These are phyloP conservation scores for Rubia yunnanensis DNA, from an alignment of 257 asterid species.

Conservation along the genomic window DNA sequence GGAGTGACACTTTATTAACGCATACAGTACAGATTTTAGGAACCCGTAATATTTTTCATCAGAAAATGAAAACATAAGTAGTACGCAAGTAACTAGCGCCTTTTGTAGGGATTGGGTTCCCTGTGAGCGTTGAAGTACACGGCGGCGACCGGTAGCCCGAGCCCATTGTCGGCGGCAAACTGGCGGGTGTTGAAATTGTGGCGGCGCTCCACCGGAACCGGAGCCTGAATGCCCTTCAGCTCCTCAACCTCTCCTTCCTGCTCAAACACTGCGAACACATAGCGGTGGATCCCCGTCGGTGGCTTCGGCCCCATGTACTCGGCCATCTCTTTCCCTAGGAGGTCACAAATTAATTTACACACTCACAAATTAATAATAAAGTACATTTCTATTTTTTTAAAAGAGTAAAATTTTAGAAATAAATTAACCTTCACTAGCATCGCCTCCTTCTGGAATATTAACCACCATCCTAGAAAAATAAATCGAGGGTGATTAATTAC, in stretches of 20 bases:
- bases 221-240: neutral
- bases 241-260: constrained; percentile 27
- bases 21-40: no score
- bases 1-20: no score
- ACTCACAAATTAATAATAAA: neutral
- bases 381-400: no score
- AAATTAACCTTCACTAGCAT: constrained; percentile 26
- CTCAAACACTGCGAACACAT: constrained; percentile 29
- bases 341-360: neutral
- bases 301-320: constrained; percentile 40
- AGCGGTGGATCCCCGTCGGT: constrained; percentile 36
- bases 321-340: constrained; percentile 33
- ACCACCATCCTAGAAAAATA: constrained; percentile 27
- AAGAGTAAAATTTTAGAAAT: neutral
- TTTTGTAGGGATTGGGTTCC: constrained; percentile 21
- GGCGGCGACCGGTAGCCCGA: constrained; percentile 45
- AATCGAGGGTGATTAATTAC: no score
- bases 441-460: constrained; percentile 37
- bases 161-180: constrained; percentile 29
- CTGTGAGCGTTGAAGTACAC: constrained; percentile 41
- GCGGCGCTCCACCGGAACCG: constrained; percentile 30
- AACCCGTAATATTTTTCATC: neutral
- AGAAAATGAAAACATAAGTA: no score
- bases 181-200: constrained; percentile 28
- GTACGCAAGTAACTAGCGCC: neutral